phyloP scores from a whole-genome alignment of 2,329 filamentous ascomycete genomes.

The Colletotrichum sojae region DNA sequence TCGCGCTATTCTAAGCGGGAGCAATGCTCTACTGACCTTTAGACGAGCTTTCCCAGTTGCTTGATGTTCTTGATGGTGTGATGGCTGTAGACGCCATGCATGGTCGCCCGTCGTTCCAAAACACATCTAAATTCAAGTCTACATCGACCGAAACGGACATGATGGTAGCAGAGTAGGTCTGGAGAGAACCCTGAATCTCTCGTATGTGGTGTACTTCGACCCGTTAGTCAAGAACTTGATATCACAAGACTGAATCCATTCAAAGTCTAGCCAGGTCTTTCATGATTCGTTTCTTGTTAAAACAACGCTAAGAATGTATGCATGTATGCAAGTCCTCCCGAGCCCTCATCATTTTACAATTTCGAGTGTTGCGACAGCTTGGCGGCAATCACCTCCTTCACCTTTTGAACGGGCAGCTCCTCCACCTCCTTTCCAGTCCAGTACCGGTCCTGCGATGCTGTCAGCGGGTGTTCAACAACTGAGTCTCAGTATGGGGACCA shows the following conservation, averaged over 20 bases:
- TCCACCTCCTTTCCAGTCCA: constrained; percentile 76
- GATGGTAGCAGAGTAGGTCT: too few relatives aligned
- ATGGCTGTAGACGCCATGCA: too few relatives aligned
- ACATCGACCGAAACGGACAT: too few relatives aligned
- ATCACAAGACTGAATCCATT: background rate
- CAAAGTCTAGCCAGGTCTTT: background rate
- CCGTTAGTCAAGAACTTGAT: too few relatives aligned
- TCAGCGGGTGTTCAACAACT: constrained; percentile 6
- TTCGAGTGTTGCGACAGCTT: constrained; percentile 55
- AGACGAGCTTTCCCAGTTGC: too few relatives aligned
- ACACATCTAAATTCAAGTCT: too few relatives aligned
- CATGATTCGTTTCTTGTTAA: constrained; percentile 18
- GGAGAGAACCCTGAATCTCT: too few relatives aligned
- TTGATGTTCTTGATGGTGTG: too few relatives aligned
- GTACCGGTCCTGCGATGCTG: constrained; percentile 55
- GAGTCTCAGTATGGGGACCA: constrained; percentile 4
- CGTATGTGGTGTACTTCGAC: too few relatives aligned
- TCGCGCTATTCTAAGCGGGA: too few relatives aligned
- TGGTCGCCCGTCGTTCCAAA: too few relatives aligned
- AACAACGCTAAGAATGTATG: constrained; percentile 34
- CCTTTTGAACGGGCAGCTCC: constrained; percentile 71
- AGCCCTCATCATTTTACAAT: constrained; percentile 41
- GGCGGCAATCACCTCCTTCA: constrained; percentile 66
- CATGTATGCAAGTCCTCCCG: constrained; percentile 24
- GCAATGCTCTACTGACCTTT: too few relatives aligned